These are phyloP conservation scores for Kazachstania africana DNA, from an alignment of 805 yeast species.

Conservation along the genomic window DNA sequence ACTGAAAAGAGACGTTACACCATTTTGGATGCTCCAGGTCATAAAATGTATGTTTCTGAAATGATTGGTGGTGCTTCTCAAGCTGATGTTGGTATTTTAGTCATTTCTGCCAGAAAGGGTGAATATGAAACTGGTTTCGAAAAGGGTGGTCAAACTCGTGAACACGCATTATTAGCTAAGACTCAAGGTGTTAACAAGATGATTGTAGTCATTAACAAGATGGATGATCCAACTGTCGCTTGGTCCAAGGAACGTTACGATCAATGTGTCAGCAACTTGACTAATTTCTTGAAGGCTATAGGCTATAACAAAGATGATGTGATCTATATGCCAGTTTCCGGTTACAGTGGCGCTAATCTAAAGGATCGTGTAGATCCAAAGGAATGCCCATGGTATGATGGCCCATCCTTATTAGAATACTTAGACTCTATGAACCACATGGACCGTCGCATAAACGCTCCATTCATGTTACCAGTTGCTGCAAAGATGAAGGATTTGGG, in stretches of 20 bases:
- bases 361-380: conserved; percentile 66
- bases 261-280: conserved; percentile 83
- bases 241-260: conserved; percentile 96
- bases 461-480: conserved; percentile 93
- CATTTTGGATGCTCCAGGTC: conserved; percentile 98
- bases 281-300: conserved; percentile 67
- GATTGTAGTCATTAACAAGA: conserved; percentile 90
- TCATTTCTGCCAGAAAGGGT: conserved; percentile 96
- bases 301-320: conserved; percentile 87
- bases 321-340: conserved; percentile 92
- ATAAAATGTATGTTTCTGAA: conserved; percentile 95
- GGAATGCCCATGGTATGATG: conserved; percentile 86
- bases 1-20: conserved; percentile 97
- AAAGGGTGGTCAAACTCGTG: conserved; percentile 98
- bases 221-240: conserved; percentile 94
- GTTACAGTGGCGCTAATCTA: conserved; percentile 93
- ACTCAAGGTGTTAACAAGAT: conserved; percentile 95
- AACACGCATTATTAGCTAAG: conserved; percentile 93
- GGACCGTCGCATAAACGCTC: conserved; percentile 82
- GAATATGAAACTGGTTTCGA: conserved; percentile 99
- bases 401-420: conserved; percentile 85
- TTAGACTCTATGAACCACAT: conserved; percentile 72
- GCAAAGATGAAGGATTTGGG: conserved; percentile 96
- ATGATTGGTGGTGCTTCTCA: conserved; percentile 99
- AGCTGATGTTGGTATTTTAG: conserved; percentile 96